Evolutionary conservation across 805 yeast species (phyloP).

Genomic region (Starmerella tilneyi): DNA sequence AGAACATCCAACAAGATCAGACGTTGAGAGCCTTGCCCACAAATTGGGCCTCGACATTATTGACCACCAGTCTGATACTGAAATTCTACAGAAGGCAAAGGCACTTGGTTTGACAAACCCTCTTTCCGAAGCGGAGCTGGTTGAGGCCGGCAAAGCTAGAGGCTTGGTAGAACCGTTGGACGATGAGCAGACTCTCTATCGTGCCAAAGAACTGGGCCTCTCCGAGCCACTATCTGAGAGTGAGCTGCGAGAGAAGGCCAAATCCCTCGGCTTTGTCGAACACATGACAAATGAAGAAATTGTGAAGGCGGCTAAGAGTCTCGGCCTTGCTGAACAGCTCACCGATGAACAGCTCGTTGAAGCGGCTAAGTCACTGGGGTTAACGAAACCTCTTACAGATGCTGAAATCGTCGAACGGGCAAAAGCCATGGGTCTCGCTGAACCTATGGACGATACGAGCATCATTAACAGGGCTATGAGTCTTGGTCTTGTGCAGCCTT

Average conservation of each 20-base stretch:
- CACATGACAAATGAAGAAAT: slow-evolving; percentile 13
- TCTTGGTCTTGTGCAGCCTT: slow-evolving; percentile 22
- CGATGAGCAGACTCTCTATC: slow-evolving; percentile 35
- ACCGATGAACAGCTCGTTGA: slow-evolving; percentile 9
- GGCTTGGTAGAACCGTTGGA: slow-evolving; percentile 14
- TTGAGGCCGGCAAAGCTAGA: slow-evolving; percentile 7
- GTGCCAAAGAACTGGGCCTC: slow-evolving; percentile 13
- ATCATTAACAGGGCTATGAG: slow-evolving; percentile 9
- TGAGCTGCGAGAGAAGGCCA: slow-evolving; percentile 15
- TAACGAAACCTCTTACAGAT: slow-evolving; percentile 34
- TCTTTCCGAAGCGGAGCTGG: slow-evolving; percentile 12
- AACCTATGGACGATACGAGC: slow-evolving; percentile 28
- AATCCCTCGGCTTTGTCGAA: slow-evolving; percentile 15
- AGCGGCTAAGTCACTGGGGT: slow-evolving; percentile 24
- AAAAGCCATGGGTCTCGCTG: slow-evolving; percentile 23
- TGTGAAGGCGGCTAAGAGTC: slow-evolving; percentile 8
- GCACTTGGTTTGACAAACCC: slow-evolving; percentile 13
- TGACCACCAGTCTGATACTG: slow-evolving; percentile 22
- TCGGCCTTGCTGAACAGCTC: slow-evolving; percentile 17
- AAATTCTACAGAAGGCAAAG: slow-evolving; percentile 13
- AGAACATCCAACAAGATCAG: slow-evolving; percentile 29
- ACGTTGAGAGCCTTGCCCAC: slow-evolving; percentile 25
- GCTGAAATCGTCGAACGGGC: slow-evolving; percentile 35
- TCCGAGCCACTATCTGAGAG: slow-evolving; percentile 27
- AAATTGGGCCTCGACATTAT: slow-evolving; percentile 23